Base-by-base conservation (phyloP, 2,329 filamentous ascomycete genomes). In the Monosporascus sp. region DNA sequence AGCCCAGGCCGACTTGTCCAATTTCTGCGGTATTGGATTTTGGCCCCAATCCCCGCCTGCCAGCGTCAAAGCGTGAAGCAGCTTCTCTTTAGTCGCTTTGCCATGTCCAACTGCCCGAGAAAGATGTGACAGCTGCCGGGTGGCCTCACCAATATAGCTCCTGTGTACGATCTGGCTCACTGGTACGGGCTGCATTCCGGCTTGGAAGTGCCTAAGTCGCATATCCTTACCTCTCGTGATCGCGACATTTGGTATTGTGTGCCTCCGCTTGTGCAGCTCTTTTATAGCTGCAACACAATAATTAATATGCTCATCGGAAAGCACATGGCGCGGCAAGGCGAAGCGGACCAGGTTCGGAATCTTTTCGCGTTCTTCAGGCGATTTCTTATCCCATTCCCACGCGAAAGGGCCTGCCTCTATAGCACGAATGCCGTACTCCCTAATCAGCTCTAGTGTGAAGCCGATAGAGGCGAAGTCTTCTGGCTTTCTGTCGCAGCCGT, bases 301-400 rank as follows among this genome's bases (percentile, higher is more conserved):
- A 19, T 54, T 47, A 17, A 62, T 60, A 43, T 62, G 59, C 43
- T 59, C 37, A 14, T 58, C 55, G 17, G 56, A 60, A 31, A 61
- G 45, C 22, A 60, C 56, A 27, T 62, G 48, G 9, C 60, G 56
- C 38, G 57, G 60, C 19, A 60, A 52, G 1, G 59, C 60, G 48
- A 62, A 60, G 16, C 57, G 57, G 37, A 62, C 60, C 26, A 59
- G 45, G 27, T 61, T 58, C 5, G 57, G 59, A 31, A 61, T 56
- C 24, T 49, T 48, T 2, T 38, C 47, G 11, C 52, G 57, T 17
- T 55, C 22, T 34, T 51, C 55, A 3, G 54, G 56, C 7, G 56
- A 11, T 49, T 61, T 52, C 16, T 55, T 59, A 36, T 62, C 60
- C 59, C 57, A 61, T 51, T 61, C 50, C 60, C 60, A 61, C 1